Conservation (phyloP, 345 rosid species). For the Dovyalis caffra region DNA sequence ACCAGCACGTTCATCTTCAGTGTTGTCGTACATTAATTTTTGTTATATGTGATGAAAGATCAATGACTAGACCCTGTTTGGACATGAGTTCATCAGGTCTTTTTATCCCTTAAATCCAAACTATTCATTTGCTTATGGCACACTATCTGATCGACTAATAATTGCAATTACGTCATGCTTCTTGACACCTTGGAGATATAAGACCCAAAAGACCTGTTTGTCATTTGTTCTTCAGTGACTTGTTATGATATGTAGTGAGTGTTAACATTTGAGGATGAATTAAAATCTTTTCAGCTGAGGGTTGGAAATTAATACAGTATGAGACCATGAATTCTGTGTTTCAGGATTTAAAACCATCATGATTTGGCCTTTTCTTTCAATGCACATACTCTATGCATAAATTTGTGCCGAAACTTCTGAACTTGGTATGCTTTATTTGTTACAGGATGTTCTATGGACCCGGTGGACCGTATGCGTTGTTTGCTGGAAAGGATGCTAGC, state of each 20-base stretch:
- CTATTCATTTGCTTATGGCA: background rate
- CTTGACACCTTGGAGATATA: background rate
- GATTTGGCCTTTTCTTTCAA: background rate
- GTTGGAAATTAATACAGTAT: background rate
- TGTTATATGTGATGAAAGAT: background rate
- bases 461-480: conserved; percentile 93
- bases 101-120: background rate
- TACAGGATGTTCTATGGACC: conserved; percentile 99
- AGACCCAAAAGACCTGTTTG: background rate
- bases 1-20: background rate
- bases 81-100: background rate
- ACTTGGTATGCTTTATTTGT: background rate
- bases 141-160: background rate
- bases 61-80: background rate
- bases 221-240: background rate
- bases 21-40: background rate
- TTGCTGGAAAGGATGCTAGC: conserved; percentile 97
- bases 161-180: background rate
- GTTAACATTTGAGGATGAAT: background rate
- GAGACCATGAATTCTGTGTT: background rate
- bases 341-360: background rate
- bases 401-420: background rate
- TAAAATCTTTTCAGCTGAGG: background rate
- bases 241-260: background rate
- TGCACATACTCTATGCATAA: background rate